Base-by-base conservation (phyloP, 352 stramenopile species). In the Phytophthora pluvialis region DNA sequence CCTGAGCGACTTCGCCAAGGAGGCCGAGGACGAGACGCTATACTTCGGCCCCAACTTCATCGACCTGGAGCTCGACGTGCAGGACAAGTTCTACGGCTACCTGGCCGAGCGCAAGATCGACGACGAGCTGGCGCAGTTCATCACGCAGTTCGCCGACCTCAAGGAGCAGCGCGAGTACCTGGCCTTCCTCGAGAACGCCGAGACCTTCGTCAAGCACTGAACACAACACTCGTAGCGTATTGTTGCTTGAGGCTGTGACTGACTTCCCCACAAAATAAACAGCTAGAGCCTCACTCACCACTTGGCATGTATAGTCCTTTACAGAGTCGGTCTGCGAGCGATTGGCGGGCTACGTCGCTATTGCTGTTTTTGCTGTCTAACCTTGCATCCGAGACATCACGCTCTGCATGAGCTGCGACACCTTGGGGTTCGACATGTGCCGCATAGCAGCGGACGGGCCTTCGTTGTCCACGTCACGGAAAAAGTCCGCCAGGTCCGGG, bases 131-230 rank as follows among this genome's bases (percentile, higher is more conserved):
- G 84, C 84, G n/a, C 78, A 90, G 73, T 93, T 95, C 65, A 93
- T 95, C 61, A 85, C 80, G 59, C 78, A 93, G 70, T 95, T 83
- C 59, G 78, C 84, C 32, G 86, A 95, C 66, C 67, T 93, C 38
- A 95, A 95, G 73, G 84, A 95, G 75, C 86, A 95, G 70, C 82
- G 84, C 72, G 83, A 95, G 73, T 95, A 93, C 63, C 61, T 93
- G 55, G 60, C 73, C 13, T 95, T 95, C 70, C 78, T 95, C 35
- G 73, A 95, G 72, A 73, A 78, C 61, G 58, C 83, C 10, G 70
- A 80, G 46, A 73, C 71, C 64, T 93, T 95, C 48, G 68, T 91
- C 72, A 89, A 89, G 69, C 68, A 92, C 48, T 91, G 83, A 79
- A 64, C 29, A 46, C 45, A 50, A 54, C 46, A 64, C 49, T 31